Base-by-base conservation (phyloP, 1,139 yeast genomes). In the Nakaseomyces kungkrabaensis region DNA sequence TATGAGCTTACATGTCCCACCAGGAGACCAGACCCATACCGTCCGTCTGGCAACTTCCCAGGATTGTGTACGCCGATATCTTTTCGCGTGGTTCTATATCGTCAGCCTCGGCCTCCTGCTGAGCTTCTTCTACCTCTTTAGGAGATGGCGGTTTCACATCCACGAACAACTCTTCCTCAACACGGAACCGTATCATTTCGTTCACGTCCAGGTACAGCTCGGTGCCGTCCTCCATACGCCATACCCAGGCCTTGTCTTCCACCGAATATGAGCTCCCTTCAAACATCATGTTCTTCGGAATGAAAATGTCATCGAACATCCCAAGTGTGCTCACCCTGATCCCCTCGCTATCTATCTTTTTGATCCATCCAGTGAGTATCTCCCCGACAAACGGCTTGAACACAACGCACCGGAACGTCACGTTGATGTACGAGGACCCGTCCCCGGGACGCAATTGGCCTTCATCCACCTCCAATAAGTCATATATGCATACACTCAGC, bases 331-430 rank as follows among this genome's bases (percentile, higher is more conserved):
- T 61, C 5, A 66, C 81, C 62, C 85, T 85, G 54, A 92, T 79
- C 0, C 98, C 99, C 52, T 88, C 94, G 27, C 80, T 78, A 4
- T 89, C 78, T 68, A 96, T 86, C 56, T 88, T 85, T 45, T 89
- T 81, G 27, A 92, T 89, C 90, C 95, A 87, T 1, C 99, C 99
- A 0, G 89, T 83, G 37, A 92, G 68, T n/a, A 90, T 78, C 63
- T 92, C 98, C 3, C 98, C 98, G 1, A 87, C 81, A 67, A 90
- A 89, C 1, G 98, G 98, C 58, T 92, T 84, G 75, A 95, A 92
- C 1, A 92, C 84, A 22, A 90, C 73, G 47, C 85, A 73, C 49
- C 97, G 70, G 62, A 89, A 87, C 50, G 72, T 76, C 17, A 85
- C 86, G 54, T 82, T 85, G 43, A 89, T 82, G 59, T 76, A 90